A percentile compares a stretch with the other conserved stretches of the same genome.
These are phyloP conservation scores for Monotropa hypopitys DNA, from an alignment of 179 eudicot species.

Conservation along the genomic window DNA sequence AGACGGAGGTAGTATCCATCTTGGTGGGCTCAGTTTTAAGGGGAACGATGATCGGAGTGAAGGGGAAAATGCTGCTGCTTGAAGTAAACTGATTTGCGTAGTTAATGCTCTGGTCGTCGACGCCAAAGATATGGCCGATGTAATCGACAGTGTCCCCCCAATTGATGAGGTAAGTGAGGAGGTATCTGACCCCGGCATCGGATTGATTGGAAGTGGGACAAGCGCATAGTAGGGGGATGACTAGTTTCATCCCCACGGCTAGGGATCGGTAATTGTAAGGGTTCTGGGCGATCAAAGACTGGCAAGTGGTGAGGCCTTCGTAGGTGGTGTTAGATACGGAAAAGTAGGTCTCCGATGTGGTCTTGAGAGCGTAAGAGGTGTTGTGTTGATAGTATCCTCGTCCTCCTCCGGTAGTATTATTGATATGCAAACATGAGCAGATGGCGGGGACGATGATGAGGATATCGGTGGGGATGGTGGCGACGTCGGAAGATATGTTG, in stretches of 20 bases:
- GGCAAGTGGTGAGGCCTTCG: constrained; percentile 54
- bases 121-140: constrained; percentile 32
- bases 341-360: constrained; percentile 34
- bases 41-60: constrained; percentile 47
- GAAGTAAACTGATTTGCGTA: constrained; percentile 39
- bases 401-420: neutral
- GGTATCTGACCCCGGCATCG: constrained; percentile 23
- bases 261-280: constrained; percentile 4
- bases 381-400: constrained; percentile 38
- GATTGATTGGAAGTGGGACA: constrained; percentile 43
- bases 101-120: constrained; percentile 13
- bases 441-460: constrained; percentile 41
- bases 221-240: constrained; percentile 48
- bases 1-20: constrained; percentile 21
- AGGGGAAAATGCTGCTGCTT: constrained; percentile 31
- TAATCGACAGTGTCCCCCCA: constrained; percentile 19
- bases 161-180: constrained; percentile 32
- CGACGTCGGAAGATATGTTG: constrained; percentile 21
- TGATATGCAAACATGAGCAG: constrained; percentile 30
- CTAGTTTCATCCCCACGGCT: neutral
- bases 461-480: constrained; percentile 20
- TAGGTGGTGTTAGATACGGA: constrained; percentile 37
- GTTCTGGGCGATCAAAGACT: constrained; percentile 42
- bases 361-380: constrained; percentile 31
- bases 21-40: constrained; percentile 29